Evolutionary conservation across 2,329 filamentous ascomycete genomes (phyloP).

Genomic region (Alternaria incomplexa): DNA sequence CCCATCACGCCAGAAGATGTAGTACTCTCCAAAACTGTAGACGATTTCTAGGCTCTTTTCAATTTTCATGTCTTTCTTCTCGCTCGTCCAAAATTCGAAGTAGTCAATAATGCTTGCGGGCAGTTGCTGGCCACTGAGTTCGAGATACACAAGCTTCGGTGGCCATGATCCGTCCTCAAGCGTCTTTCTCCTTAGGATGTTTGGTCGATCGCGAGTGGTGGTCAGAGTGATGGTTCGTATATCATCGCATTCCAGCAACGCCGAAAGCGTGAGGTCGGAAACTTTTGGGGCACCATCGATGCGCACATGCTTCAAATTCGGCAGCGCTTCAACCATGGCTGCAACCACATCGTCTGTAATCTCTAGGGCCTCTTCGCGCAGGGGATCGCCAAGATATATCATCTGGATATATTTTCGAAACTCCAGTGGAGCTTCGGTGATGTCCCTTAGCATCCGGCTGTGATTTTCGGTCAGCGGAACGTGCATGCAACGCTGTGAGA

Average conservation of each 20-base stretch:
- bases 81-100: neutral
- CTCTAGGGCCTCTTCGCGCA: neutral
- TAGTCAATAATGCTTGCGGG: neutral
- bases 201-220: neutral
- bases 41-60: neutral
- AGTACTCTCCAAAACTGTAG: neutral
- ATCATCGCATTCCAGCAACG: neutral
- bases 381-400: neutral
- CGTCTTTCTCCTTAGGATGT: neutral
- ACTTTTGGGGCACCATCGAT: neutral
- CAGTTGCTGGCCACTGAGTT: neutral
- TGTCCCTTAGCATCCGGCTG: neutral
- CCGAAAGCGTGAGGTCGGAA: neutral
- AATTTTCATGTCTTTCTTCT: too few relatives aligned
- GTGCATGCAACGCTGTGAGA: too few relatives aligned
- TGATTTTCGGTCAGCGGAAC: too few relatives aligned
- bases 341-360: neutral
- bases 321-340: too few relatives aligned
- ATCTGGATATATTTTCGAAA: neutral
- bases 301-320: neutral
- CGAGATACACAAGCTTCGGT: neutral
- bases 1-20: neutral
- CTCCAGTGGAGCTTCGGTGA: neutral
- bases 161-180: neutral
- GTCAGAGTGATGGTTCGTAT: neutral